Conservation (phyloP, 306 rosid genomes). For the Vigna mungo region DNA sequence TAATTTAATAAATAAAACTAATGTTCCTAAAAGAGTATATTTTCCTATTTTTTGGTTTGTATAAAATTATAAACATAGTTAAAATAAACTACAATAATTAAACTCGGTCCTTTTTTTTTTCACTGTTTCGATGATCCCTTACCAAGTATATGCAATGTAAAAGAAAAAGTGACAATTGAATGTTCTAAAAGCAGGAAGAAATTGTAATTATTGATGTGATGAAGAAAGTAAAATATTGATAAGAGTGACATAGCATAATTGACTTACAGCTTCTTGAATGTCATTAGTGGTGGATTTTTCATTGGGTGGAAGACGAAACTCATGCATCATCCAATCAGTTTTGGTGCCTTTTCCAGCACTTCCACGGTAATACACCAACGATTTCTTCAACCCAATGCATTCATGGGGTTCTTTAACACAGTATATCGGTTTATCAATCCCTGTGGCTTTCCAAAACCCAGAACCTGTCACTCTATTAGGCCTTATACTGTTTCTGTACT, state of each 20-base stretch:
- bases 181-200: no score
- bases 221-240: no score
- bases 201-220: no score
- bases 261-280: conserved; percentile 81
- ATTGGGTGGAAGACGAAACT: conserved; percentile 88
- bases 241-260: not conserved
- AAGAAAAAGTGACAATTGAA: no score
- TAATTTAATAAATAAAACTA: no score
- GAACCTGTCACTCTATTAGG: conserved; percentile 82
- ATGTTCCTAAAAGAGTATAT: no score
- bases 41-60: no score
- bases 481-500: conserved; percentile 81
- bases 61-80: no score
- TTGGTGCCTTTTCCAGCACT: conserved; percentile 94
- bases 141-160: no score
- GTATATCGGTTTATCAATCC: conserved; percentile 75
- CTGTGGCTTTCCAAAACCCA: conserved; percentile 93
- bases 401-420: conserved; percentile 50
- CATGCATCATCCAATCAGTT: conserved; percentile 99
- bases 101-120: no score
- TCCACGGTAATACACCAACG: conserved; percentile 86
- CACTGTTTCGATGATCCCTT: no score
- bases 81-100: no score
- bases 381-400: conserved; percentile 89
- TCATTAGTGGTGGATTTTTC: conserved; percentile 21